A percentile compares a stretch with the other conserved stretches of the same genome.
These are phyloP conservation scores for Emericellopsis cladophorae DNA, from an alignment of 2,329 filamentous ascomycete species.

Conservation along the genomic window DNA sequence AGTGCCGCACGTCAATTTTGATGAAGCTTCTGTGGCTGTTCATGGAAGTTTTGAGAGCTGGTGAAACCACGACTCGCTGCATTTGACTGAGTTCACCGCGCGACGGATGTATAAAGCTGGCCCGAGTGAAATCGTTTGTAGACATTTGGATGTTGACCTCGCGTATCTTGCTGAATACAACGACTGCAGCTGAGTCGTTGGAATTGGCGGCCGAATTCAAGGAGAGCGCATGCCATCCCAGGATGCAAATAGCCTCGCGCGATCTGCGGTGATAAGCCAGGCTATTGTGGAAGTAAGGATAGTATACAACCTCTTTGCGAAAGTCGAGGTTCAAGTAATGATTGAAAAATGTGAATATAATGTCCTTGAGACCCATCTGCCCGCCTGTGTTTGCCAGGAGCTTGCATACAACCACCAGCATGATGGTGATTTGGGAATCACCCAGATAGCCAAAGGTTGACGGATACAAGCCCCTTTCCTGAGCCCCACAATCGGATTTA, in stretches of 20 bases:
- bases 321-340: constrained; percentile 52
- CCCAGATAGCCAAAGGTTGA: constrained; percentile 53
- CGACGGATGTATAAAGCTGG: not conserved
- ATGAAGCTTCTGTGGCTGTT: constrained; percentile 38
- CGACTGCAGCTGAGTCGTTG: constrained; percentile 36
- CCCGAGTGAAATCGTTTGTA: constrained; percentile 15
- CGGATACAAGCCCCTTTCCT: constrained; percentile 48
- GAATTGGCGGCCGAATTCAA: constrained; percentile 46
- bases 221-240: constrained; percentile 48
- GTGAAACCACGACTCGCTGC: not conserved
- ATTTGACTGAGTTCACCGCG: not conserved
- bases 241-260: constrained; percentile 48
- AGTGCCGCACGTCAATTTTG: constrained; percentile 51
- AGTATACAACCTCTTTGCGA: constrained; percentile 38
- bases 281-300: constrained; percentile 45
- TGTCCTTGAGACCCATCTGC: constrained; percentile 29
- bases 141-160: constrained; percentile 29
- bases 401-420: constrained; percentile 50
- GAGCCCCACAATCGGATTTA: constrained; percentile 52
- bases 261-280: constrained; percentile 38
- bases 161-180: constrained; percentile 36
- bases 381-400: constrained; percentile 24
- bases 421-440: constrained; percentile 50
- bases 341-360: constrained; percentile 47
- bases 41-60: constrained; percentile 32